A percentile compares a stretch with the other conserved stretches of the same genome.
Conservation (phyloP, 176 grass and related monocot species). For the Lolium perenne region DNA sequence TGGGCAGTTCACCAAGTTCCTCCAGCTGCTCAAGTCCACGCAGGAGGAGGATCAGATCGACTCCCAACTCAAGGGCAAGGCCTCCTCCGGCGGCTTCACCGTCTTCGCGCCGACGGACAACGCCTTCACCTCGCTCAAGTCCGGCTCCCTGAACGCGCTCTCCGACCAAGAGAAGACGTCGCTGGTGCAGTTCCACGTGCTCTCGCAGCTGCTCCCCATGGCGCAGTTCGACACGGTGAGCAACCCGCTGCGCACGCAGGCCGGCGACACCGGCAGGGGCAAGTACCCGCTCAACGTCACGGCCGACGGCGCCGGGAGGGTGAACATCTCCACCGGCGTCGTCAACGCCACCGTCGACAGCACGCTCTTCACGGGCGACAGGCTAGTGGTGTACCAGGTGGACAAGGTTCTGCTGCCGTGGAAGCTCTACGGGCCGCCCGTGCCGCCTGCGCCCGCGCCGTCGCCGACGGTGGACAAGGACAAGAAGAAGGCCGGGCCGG, state of each 20-base stretch:
- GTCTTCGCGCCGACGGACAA: conserved; percentile 88
- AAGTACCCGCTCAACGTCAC: conserved; percentile 85
- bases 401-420: conserved; percentile 80
- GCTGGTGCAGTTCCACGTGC: conserved; percentile 87
- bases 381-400: conserved; percentile 85
- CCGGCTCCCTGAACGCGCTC: conserved; percentile 85
- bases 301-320: conserved; percentile 41
- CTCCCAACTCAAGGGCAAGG: conserved; percentile 88
- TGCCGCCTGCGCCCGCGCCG: conserved; percentile 59
- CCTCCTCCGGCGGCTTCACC: conserved; percentile 67
- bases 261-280: conserved; percentile 57
- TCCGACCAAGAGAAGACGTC: conserved; percentile 83
- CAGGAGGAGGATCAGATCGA: conserved; percentile 72
- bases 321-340: conserved; percentile 82
- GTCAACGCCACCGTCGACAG: conserved; percentile 68
- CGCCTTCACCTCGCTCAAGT: conserved; percentile 66
- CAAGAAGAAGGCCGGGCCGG: conserved; percentile 62
- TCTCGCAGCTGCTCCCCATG: conserved; percentile 41
- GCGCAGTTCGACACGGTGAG: conserved; percentile 79
- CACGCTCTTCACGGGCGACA: conserved; percentile 61
- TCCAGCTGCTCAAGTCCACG: conserved; percentile 74
- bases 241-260: conserved; percentile 92
- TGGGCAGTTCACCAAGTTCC: conserved; percentile 79
- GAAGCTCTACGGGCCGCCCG: conserved; percentile 63
- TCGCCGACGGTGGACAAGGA: conserved; percentile 38